Percentiles rank a stretch among this genome's conserved stretches.
These are phyloP conservation scores for Eragrostis curvula DNA, from an alignment of 176 grass and related monocot species.

Conservation along the genomic window DNA sequence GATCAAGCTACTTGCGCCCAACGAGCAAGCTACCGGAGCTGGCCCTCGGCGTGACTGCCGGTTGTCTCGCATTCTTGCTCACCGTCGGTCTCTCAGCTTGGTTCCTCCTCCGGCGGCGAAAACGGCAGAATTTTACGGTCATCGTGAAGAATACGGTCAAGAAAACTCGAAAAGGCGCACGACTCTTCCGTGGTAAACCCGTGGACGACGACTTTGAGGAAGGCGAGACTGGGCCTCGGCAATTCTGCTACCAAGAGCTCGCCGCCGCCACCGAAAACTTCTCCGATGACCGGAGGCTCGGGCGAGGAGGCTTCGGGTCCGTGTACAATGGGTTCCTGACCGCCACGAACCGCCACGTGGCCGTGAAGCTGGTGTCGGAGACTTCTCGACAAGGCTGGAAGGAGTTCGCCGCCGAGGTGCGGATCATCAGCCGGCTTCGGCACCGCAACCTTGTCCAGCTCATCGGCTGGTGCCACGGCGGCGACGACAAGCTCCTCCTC, in stretches of 20 bases:
- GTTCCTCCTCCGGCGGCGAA: background rate
- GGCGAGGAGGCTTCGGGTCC: slow-evolving; percentile 4
- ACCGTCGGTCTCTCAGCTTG: background rate
- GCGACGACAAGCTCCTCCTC: slow-evolving; percentile 17
- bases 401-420: slow-evolving; percentile 65
- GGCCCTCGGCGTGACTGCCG: background rate
- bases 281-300: slow-evolving; percentile 15
- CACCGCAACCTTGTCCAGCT: slow-evolving; percentile 85
- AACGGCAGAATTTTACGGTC: background rate
- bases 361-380: slow-evolving; percentile 26
- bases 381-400: slow-evolving; percentile 53
- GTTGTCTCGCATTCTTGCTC: background rate
- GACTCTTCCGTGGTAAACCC: background rate
- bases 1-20: no score
- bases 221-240: background rate
- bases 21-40: background rate
- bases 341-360: background rate
- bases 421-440: slow-evolving; percentile 68
- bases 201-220: background rate
- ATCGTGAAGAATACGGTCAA: background rate
- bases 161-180: background rate
- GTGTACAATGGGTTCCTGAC: slow-evolving; percentile 21
- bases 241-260: slow-evolving; percentile 15
- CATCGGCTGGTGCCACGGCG: slow-evolving; percentile 52
- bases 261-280: background rate